phyloP scores from a whole-genome alignment of 2,329 filamentous ascomycete species.

The Fusarium fujikuroi region DNA sequence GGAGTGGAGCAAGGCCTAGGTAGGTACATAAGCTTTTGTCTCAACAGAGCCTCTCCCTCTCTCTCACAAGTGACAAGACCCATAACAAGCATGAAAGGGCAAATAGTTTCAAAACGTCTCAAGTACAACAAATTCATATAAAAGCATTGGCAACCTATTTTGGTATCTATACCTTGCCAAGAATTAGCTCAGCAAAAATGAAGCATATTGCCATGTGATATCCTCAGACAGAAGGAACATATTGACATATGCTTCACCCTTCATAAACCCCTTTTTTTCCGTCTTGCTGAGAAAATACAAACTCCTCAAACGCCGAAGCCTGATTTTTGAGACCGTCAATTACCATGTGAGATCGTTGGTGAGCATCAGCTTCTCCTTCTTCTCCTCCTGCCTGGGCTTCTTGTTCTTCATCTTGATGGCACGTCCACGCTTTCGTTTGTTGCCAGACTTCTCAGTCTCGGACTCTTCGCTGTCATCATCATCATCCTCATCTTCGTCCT shows the following conservation, averaged over 20 bases:
- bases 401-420: constrained; percentile 60
- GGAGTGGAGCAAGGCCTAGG: background rate
- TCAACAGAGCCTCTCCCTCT: background rate
- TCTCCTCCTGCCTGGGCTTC: constrained; percentile 69
- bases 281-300: constrained; percentile 15
- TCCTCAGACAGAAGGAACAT: background rate
- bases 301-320: constrained; percentile 43
- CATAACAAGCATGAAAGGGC: background rate
- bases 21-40: constrained; percentile 1
- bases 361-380: constrained; percentile 66
- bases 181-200: background rate
- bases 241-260: background rate
- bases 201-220: constrained; percentile 1
- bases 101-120: background rate
- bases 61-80: background rate
- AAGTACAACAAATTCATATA: background rate
- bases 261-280: constrained; percentile 2
- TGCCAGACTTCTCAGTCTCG: constrained; percentile 65
- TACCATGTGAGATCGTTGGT: constrained; percentile 58
- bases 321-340: constrained; percentile 15
- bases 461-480: constrained; percentile 69
- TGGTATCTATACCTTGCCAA: constrained; percentile 25
- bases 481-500: constrained; percentile 65
- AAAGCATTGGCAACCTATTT: constrained; percentile 25
- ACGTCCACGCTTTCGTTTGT: constrained; percentile 64